Evolutionary conservation across 176 grass and related monocot genomes (phyloP), one percentile per base, ranked within the genome.

Genomic region (Poa pratensis): DNA sequence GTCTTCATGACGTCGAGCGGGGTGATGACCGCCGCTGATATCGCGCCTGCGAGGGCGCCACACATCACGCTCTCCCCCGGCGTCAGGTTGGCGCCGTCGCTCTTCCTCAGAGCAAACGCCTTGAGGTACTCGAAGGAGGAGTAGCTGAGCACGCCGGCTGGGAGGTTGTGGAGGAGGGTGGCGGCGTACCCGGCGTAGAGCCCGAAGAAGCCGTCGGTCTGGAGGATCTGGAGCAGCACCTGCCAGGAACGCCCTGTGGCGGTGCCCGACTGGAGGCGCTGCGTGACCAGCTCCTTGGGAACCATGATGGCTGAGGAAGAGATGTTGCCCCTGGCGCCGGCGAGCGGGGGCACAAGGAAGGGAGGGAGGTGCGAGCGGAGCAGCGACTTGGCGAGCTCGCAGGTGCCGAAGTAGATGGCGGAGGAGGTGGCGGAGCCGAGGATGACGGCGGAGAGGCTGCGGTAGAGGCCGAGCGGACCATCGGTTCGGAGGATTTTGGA

Each of bases 111-210:
- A 5, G n/a, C n/a, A n/a, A n/a, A n/a, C n/a, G n/a, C n/a, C n/a
- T n/a, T n/a, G n/a, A n/a, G n/a, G n/a, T n/a, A 98, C 87, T 98
- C 93, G 69, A 95, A 98, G 1, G 96, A 98, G 39, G 93, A 98
- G 89, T 92, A 95, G 88, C 91, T 95, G 19, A 98, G 86, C 39
- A 98, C 94, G 0, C 96, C 91, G 0, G 91, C 74, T 3, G 93
- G 93, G 13, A 98, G 86, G 75, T 98, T 98, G n/a, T 91, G 83
- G 45, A 98, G 86, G 60, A 95, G 89, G 2, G 96, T 98, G 17
- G 93, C 93, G 20, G 93, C 57, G 81, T 98, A 98, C 0, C 96
- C 96, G 3, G 89, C 86, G 39, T 95, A 95, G 52, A 98, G 96
- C 8, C 96, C 93, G 28, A 90, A n/a, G n/a, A n/a, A n/a, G n/a